Evolutionary conservation across 495 filamentous ascomycete species (phyloP), one percentile per base, ranked within the genome.

Genomic region (Hypoxylon intermedium): DNA sequence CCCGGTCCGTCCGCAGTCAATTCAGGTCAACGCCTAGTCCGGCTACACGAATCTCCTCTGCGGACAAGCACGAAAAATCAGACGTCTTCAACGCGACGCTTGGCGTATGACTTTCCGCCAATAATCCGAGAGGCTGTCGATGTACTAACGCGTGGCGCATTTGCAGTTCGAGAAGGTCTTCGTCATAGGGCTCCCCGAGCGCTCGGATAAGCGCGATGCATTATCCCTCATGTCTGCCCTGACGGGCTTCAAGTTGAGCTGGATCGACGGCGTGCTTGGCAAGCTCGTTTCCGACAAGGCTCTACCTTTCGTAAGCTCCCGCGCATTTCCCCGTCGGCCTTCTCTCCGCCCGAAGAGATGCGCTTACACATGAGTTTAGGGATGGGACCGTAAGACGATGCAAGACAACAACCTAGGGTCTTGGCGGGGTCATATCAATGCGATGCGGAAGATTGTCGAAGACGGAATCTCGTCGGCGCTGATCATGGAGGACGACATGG

Each of bases 401-500:
- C 43, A 42, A 34, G 53, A 59, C 19, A 63, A 41, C 42, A 58
- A 57, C 12, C 48, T 63, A 9, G 66, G 63, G 16, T 69, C 52
- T 11, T 69, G 66, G 63, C 63, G 65, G 16, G 59, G 60, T 2
- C 53, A 67, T 30, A 40, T 68, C n/a, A 57, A 68, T 13, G 31
- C 53, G 16, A 59, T 65, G 48, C 65, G 57, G 20, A 71, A 72
- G 0, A 74, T 85, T 3, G 71, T 84, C 28, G 65, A 77, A 13
- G 71, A 79, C 26, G 60, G 65, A 7, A 65, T 82, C n/a, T 65
- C 73, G 0, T 77, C 78, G 0, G 82, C 82, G n/a, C 53, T 86
- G 9, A 78, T 85, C 3, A 43, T 86, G 37, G 83, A 86, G 65
- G 83, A 86, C 47, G 83, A 85, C 41, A 75, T 76, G 12, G 83